phyloP scores from a whole-genome alignment of 1,284 basidiomycete species.

The Moniliophthora roreri region DNA sequence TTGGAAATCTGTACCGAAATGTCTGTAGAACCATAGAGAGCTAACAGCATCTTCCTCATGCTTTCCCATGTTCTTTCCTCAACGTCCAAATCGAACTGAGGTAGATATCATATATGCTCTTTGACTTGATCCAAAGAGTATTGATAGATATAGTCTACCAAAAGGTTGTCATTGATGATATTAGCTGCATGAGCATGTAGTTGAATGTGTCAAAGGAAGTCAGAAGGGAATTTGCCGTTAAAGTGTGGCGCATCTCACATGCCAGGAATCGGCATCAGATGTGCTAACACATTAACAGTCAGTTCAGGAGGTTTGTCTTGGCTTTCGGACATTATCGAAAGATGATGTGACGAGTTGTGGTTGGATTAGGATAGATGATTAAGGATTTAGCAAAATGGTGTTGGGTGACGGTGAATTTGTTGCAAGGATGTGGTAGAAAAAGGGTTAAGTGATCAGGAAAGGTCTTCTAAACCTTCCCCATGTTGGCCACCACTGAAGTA shows the following conservation, averaged over 20 bases:
- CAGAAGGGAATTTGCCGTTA: constrained; percentile 3
- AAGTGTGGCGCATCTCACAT: constrained; percentile 4
- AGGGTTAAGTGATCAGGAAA: neutral
- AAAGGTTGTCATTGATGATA: neutral
- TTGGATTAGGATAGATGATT: neutral
- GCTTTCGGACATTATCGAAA: too few relatives aligned
- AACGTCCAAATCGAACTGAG: constrained; percentile 9
- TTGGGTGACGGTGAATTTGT: neutral
- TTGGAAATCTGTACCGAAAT: constrained; percentile 2
- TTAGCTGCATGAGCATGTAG: constrained; percentile 8
- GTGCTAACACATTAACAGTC: neutral
- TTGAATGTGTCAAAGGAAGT: constrained; percentile 1
- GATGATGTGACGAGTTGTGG: too few relatives aligned
- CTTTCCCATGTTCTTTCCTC: constrained; percentile 5
- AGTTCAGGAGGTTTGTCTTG: neutral
- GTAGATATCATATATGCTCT: constrained; percentile 4
- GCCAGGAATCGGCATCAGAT: constrained; percentile 9
- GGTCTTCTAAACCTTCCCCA: neutral
- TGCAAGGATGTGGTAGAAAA: too few relatives aligned
- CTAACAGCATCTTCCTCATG: neutral
- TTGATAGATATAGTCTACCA: constrained; percentile 12
- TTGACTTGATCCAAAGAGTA: constrained; percentile 12
- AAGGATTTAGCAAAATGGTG: neutral
- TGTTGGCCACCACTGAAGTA: constrained; percentile 1
- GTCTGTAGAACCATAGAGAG: constrained; percentile 9